Evolutionary conservation across 192 early-diverging fungal genomes (phyloP), one percentile per base, ranked within the genome.

Genomic region (Gaertneriomyces semiglobifer): DNA sequence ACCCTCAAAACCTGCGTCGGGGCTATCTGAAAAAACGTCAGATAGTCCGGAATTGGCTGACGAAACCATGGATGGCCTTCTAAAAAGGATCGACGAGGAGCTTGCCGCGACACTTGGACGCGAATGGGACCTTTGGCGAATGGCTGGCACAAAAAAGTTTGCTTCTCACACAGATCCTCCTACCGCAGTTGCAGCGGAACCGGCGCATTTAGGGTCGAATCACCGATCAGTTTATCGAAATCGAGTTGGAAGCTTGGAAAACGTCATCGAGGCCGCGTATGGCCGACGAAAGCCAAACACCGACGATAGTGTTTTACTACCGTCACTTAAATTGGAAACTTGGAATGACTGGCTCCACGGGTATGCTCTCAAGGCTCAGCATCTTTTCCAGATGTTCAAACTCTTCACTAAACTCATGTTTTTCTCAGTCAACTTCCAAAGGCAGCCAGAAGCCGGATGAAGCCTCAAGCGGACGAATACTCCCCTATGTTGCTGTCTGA

Each of bases 21-120:
- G 7, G 18, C 20, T 39, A 12, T 38, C 14, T 57, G 5, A 6
- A 57, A 38, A 14, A 16, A 6, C 12, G 12, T 57, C 33, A 16
- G 55, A 57, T 33, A 14, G 55, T 16, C 18, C 14, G 38, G 4
- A 16, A 57, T 38, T 38, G 18, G 55, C 19, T 38, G 38, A 38
- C n/a, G 55, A 57, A 57, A 57, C 55, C 5, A 57, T 39, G 12
- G 55, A 57, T 38, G 55, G 38, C 55, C 39, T 57, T 33, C 8
- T 57, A 0, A 16, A 12, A 14, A 16, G 39, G 39, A 14, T 57
- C 12, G 55, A 57, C 33, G 5, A 14, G 16, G 55, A 57, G 18
- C 55, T 57, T 5, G 55, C 14, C 18, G 18, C 55, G 16, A 38
- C 55, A 3, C 12, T 57, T 14, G 38, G 20, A 4, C 18, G 4